A percentile compares a stretch with the other conserved stretches of the same genome.
Evolutionary conservation across 2,329 filamentous ascomycete genomes (phyloP).

Genomic region (Beauveria australis): DNA sequence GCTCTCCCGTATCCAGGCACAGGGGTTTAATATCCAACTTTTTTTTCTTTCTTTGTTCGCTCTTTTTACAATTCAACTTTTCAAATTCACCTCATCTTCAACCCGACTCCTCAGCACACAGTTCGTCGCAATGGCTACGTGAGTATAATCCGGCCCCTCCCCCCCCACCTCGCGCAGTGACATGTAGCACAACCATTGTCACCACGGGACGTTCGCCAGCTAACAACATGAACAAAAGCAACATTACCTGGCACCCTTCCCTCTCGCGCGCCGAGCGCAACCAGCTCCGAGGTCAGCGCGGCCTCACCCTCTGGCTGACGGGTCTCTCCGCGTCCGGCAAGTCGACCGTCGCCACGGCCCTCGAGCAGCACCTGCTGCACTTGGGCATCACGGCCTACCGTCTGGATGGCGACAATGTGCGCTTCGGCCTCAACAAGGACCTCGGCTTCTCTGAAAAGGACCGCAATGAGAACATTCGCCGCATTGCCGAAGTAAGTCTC

Average conservation of each 20-base stretch:
- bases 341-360: conserved; percentile 90
- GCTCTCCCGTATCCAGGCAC: background rate
- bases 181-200: conserved; percentile 9
- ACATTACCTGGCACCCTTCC: conserved; percentile 84
- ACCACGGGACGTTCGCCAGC: conserved; percentile 5
- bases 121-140: conserved; percentile 26
- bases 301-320: conserved; percentile 96
- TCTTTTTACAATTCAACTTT: background rate
- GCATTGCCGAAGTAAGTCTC: conserved; percentile 65
- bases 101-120: background rate
- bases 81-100: background rate
- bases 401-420: conserved; percentile 96
- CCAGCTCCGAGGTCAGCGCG: conserved; percentile 68
- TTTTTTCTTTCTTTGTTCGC: background rate
- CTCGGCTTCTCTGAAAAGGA: conserved; percentile 89
- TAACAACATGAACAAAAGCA: conserved; percentile 52
- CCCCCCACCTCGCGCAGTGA: conserved; percentile 10
- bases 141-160: conserved; percentile 15
- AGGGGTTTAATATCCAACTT: background rate
- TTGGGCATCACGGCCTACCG: conserved; percentile 78
- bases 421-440: conserved; percentile 97
- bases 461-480: conserved; percentile 94
- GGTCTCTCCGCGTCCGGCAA: conserved; percentile 94
- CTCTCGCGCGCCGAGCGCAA: conserved; percentile 73
- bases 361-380: conserved; percentile 94